Base-by-base conservation (phyloP, 169 alveolate genomes). In the Cryptosporidium muris region DNA sequence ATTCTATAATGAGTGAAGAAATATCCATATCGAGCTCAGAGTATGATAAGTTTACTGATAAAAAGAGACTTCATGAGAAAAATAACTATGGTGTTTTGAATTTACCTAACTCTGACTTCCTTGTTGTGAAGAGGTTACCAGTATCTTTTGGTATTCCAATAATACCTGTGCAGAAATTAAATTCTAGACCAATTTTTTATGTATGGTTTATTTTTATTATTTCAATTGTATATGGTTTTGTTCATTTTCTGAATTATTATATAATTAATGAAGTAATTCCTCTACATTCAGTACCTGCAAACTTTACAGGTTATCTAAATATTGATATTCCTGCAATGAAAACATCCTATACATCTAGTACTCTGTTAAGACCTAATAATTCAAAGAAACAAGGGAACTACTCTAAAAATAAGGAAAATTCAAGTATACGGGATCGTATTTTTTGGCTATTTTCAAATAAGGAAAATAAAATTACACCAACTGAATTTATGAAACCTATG, bases 121-220 rank as follows among this genome's bases (percentile, higher is more conserved):
- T 66, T 6, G 53, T 66, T n/a, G 47, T 66, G 7, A 34, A 54
- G 9, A 60, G 54, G n/a, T 52, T 66, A 14, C 81, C 81, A 5
- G 14, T 66, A 51, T 52, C 65, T 36, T 66, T 66, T 52, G 81
- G 81, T 8, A 66, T 66, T 34, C 81, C 81, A 36, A 60, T 66
- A 2, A 53, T 66, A n/a, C 51, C 38, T 8, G 25, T 66, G n/a
- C 63, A 66, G 38, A 66, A 66, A 43, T 40, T 66, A 56, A 66
- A 66, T 51, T 51, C 38, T n/a, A 40, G 51, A 5, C 65, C 81
- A 51, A 66, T 66, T 9, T 52, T 66, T 43, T 66, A 52, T 37
- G 40, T 66, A 5, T 66, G 81, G 81, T 40, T 66, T 11, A 9
- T 66, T 2, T 38, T 51, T 1, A 40, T 54, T 7, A 2, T 66